These are phyloP conservation scores for Rusavskia elegans DNA, from an alignment of 495 filamentous ascomycete species.

Conservation along the genomic window DNA sequence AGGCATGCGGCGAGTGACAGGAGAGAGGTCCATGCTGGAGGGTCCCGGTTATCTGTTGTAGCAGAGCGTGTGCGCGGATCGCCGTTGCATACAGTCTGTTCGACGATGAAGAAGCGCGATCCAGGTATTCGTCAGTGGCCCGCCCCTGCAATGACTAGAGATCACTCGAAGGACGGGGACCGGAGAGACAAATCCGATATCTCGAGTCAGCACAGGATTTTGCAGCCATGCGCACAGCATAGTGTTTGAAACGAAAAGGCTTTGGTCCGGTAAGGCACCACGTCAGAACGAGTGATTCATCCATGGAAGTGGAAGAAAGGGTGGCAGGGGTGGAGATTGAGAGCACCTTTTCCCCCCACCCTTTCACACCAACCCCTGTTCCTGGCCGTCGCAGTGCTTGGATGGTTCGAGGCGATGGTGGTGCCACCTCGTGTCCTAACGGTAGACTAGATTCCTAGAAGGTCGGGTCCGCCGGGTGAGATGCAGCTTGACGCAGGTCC, in stretches of 20 bases:
- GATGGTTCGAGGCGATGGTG: background rate
- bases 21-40: background rate
- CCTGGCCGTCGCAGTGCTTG: background rate
- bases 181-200: too few species aligned
- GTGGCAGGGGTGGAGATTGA: background rate
- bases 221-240: too few species aligned
- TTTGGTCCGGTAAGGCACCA: too few species aligned
- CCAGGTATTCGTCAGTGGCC: background rate
- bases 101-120: background rate
- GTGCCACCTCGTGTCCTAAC: background rate
- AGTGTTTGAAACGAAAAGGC: too few species aligned
- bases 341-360: background rate
- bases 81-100: conserved; percentile 3
- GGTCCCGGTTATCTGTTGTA: background rate
- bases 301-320: background rate
- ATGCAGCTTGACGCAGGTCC: background rate
- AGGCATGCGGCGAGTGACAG: conserved; percentile 17
- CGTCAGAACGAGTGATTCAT: too few species aligned
- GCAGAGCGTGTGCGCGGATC: background rate
- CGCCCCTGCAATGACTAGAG: background rate
- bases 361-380: background rate
- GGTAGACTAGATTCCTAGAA: background rate
- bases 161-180: too few species aligned
- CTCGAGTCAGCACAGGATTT: too few species aligned
- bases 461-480: too few species aligned